Evolutionary conservation across 2,329 filamentous ascomycete species (phyloP).

Genomic region (Raffaelea deltoideospora): DNA sequence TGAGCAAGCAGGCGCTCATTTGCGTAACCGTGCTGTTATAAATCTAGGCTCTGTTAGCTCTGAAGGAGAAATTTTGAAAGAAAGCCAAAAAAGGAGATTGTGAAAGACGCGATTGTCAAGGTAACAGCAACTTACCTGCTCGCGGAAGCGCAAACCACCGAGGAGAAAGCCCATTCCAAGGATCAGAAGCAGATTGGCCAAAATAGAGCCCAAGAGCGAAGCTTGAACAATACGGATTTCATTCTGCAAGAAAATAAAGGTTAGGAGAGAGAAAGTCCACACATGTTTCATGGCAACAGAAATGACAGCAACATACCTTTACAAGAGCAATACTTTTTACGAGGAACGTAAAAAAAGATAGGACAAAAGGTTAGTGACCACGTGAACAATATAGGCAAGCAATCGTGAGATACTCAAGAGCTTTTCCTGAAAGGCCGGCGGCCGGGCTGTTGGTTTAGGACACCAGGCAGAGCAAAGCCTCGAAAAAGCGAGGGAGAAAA

Average conservation of each 20-base stretch:
- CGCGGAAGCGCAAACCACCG: constrained; percentile 71
- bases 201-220: constrained; percentile 74
- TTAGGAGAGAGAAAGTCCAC: background rate
- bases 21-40: constrained; percentile 94
- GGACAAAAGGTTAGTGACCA: constrained; percentile 9
- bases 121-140: constrained; percentile 48
- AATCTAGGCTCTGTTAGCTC: constrained; percentile 32
- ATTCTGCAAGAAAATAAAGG: constrained; percentile 26
- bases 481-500: background rate
- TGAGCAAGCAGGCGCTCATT: constrained; percentile 88
- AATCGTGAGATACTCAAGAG: too few species aligned
- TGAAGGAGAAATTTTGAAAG: background rate
- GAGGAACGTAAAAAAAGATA: constrained; percentile 4
- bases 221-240: constrained; percentile 88
- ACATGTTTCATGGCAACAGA: too few species aligned
- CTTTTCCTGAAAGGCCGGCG: too few species aligned
- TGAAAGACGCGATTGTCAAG: background rate
- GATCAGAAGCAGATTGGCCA: constrained; percentile 78
- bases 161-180: constrained; percentile 84
- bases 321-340: constrained; percentile 53
- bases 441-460: too few species aligned
- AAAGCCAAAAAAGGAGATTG: background rate
- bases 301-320: constrained; percentile 35
- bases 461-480: too few species aligned
- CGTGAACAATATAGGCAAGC: too few species aligned